Base-by-base conservation (phyloP, 2,329 filamentous ascomycete genomes). In the Alternaria longipes region DNA sequence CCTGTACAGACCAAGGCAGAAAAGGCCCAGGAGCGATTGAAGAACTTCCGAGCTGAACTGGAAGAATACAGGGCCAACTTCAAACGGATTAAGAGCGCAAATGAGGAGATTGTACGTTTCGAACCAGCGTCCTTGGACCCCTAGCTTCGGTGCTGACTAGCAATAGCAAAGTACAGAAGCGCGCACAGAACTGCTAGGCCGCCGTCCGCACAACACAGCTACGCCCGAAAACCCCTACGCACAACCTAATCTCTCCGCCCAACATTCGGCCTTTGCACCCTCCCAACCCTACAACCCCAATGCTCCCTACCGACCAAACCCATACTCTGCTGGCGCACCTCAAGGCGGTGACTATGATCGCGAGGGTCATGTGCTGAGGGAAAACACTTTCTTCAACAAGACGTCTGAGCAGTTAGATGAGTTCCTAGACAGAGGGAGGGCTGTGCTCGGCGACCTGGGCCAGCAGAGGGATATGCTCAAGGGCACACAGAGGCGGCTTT, bases 391-490 rank as follows among this genome's bases (percentile, higher is more conserved):
- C 83, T 92, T 97, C 71, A 80, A 87, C 20, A 89, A 86, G 69
- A 95, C 94, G 4, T 91, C 97, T 75, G 86, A 86, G 18, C 93
- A 95, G 54, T 85, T 99, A 1, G 95, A 99, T 76, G 94, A 98
- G 69, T 99, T 97, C 75, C 87, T 99, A 58, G 94, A 96, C 49
- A 85, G 94, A 3, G 95, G 95, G 0, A 89, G 97, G 74, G 92
- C 93, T 1, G 95, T 99, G 38, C 84, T 98, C 28, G 91, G 91
- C 7, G 94, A 98, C 80, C 80, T 99, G 57, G 91, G 92, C 3
- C 87, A 95, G 74, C 95, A 99, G 83, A 87, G 92, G 56, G 94
- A 98, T 77, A 94, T 97, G 83, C 84, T 99, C 65, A 99, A 99
- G 83, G 92, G 90, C 53, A 98, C 95, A 22, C 95, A 99, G 81